These are phyloP conservation scores for Dipteronia dyeriana DNA, from an alignment of 345 rosid genomes.

Conservation along the genomic window DNA sequence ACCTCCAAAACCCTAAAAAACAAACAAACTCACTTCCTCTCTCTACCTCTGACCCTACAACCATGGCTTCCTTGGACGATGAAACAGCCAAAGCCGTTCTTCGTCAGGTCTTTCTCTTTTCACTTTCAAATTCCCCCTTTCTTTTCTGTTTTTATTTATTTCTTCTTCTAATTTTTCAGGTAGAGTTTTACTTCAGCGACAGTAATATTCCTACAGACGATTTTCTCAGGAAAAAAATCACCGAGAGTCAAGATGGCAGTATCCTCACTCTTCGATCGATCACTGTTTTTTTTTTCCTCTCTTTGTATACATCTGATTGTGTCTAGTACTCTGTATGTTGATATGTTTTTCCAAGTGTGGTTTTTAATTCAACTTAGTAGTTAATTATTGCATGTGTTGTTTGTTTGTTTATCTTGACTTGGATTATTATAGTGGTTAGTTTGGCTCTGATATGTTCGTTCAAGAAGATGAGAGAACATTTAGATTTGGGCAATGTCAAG, in stretches of 20 bases:
- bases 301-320: not conserved
- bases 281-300: not conserved
- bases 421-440: slow-evolving; percentile 59
- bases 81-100: slow-evolving; percentile 66
- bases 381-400: not conserved
- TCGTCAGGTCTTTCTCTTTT: slow-evolving; percentile 58
- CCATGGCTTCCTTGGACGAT: slow-evolving; percentile 71
- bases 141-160: not conserved
- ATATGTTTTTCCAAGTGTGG: not conserved
- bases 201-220: slow-evolving; percentile 88
- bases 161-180: slow-evolving; percentile 40
- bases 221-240: slow-evolving; percentile 63
- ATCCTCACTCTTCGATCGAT: slow-evolving; percentile 33
- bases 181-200: slow-evolving; percentile 94
- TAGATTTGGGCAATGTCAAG: slow-evolving; percentile 62
- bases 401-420: slow-evolving; percentile 39
- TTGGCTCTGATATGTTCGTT: slow-evolving; percentile 92
- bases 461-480: slow-evolving; percentile 82
- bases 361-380: not conserved
- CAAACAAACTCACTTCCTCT: not conserved
- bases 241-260: slow-evolving; percentile 77
- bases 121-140: not conserved
- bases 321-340: too few species aligned
- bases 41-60: slow-evolving; percentile 15
- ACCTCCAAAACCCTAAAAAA: not conserved